Evolutionary conservation across 1,284 basidiomycete genomes (phyloP), one percentile per base, ranked within the genome.

Genomic region (Ustilago vetiveriae): DNA sequence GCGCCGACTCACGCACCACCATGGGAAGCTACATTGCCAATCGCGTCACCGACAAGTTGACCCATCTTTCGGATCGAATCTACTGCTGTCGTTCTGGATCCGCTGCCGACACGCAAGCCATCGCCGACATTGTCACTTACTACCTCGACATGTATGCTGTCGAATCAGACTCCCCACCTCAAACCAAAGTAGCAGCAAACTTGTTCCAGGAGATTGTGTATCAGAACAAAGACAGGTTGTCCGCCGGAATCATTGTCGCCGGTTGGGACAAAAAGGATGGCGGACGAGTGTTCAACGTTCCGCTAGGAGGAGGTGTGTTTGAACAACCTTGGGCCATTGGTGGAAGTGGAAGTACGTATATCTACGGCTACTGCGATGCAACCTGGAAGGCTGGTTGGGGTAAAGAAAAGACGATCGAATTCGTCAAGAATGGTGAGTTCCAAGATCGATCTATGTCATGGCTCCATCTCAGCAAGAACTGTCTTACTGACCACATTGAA

Each of bases 81-180:
- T 98, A 98, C 85, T 98, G 95, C 84, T 98, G 95, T 87, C 90
- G 95, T 24, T 96, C 93, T 47, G 95, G 95, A 46, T 97, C 94
- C 54, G 94, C 96, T 43, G 96, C 95, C 38, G 95, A 99, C 83
- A 99, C 95, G 0, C 95, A 86, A 74, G 94, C 95, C 40, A 87
- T 99, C 38, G 96, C 96, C 43, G 96, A 99, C 82, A 86, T 90
- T 21, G 92, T 97, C 16, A 91, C 94, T 80, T 90, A 92, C 83
- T 86, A 90, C 74, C 87, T 94, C 39, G 92, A 95, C 82, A 86
- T 94, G 83, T 88, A 89, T 82, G 86, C 88, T 58, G 92, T 92
- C 55, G 90, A 92, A 84, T 84, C 85, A 43, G 86, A 87, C 55
- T 88, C 88, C 35, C 84, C 88, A 6, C 93, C 94, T 1, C 85